phyloP scores from a whole-genome alignment of 2,329 filamentous ascomycete species.

The Ilyonectria mors-panacis region DNA sequence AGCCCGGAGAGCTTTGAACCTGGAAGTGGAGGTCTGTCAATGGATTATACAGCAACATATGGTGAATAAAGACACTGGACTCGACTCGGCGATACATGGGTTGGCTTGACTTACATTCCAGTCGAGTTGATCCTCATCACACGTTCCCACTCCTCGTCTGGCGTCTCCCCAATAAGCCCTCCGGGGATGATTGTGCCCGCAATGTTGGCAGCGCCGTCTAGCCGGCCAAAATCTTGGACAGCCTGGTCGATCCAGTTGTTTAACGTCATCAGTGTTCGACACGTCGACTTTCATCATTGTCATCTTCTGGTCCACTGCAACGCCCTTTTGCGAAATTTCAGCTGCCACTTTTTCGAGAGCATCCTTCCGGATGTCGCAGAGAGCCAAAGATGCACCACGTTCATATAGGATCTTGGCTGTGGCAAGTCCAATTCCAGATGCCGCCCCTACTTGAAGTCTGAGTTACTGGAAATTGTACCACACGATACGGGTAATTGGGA shows the following conservation, averaged over 20 bases:
- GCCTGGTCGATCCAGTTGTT: constrained; percentile 13
- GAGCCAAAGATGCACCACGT: constrained; percentile 14
- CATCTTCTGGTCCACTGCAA: neutral
- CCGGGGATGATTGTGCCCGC: neutral
- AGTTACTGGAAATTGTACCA: neutral
- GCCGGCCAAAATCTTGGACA: neutral
- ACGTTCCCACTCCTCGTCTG: constrained; percentile 12
- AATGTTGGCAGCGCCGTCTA: constrained; percentile 12
- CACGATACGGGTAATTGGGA: neutral
- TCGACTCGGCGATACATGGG: neutral
- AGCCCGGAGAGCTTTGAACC: constrained; percentile 13
- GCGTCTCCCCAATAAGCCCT: constrained; percentile 2
- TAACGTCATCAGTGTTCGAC: constrained; percentile 6
- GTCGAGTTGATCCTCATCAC: constrained; percentile 13
- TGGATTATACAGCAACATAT: no score
- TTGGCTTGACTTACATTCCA: neutral
- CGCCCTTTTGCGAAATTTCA: neutral
- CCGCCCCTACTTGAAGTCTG: neutral
- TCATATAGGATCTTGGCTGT: constrained; percentile 12
- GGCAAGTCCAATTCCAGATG: constrained; percentile 16
- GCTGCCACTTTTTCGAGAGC: constrained; percentile 1
- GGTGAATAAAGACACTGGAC: neutral
- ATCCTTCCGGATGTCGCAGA: constrained; percentile 16
- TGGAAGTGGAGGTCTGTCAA: neutral
- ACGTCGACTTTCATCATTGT: neutral